Base-by-base conservation (phyloP, 768 basidiomycete genomes). In the Suillus clintonianus region DNA sequence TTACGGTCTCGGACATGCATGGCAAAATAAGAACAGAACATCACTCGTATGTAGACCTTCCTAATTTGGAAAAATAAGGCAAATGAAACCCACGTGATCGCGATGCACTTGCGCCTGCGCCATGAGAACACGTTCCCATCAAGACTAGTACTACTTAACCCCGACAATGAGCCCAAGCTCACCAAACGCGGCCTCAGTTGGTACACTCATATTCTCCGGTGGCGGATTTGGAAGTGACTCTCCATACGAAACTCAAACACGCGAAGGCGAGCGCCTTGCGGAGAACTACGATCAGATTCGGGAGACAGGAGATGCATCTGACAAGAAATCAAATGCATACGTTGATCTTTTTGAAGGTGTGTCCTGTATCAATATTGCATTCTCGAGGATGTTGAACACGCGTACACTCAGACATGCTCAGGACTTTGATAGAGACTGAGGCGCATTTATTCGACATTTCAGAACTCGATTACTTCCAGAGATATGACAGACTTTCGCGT, bases 401-500 rank as follows among this genome's bases (percentile, higher is more conserved):
- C 14, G 10, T 17, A 22, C 15, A 8, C 48, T 41, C 60, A 89
- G 89, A 87, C 15, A 88, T 89, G 82, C 70, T 90, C 39, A 64
- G 71, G 24, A 83, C 83, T 0, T 83, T 89, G 2, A 63, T 89
- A 17, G 71, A 69, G 27, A 71, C 79, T 17, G 89, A 90, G 63
- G 64, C 66, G 0, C 82, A 83, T 68, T 77, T 91, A n/a, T 85
- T 91, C 69, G 73, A 76, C 10, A 62, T 74, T 1, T 67, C 77
- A 4, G 89, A 91, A 73, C 64, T 83, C 7, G 75, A 72, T 27
- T 78, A 81, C 37, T 68, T 89, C 30, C 61, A 70, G 8, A 69
- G 76, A 15, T 85, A 84, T 66, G 70, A 76, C 9, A 68, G 70
- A 15, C 74, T 90, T 22, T 75, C 81, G 32, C 86, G 89, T 89